Percentiles rank a stretch among this genome's conserved stretches.
phyloP scores from a whole-genome alignment of 768 basidiomycete species.

The Boletus subparvulus region DNA sequence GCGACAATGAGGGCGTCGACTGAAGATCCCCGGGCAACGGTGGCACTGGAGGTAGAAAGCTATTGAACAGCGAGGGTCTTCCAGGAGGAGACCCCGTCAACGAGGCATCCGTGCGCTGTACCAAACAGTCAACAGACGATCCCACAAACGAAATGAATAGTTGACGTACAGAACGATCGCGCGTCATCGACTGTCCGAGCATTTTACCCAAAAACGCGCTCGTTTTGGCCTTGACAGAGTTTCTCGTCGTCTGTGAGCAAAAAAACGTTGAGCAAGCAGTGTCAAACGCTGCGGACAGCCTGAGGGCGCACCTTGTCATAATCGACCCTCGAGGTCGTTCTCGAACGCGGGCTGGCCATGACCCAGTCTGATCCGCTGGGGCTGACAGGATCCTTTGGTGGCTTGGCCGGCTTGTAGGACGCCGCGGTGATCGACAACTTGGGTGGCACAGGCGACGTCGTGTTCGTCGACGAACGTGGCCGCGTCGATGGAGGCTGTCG shows the following conservation, averaged over 20 bases:
- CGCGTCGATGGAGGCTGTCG: conserved; percentile 33
- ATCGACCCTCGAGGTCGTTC: conserved; percentile 43
- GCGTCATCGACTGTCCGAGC: conserved; percentile 61
- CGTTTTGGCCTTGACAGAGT: conserved; percentile 75
- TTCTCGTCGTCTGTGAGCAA: conserved; percentile 39
- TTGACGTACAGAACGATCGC: conserved; percentile 65
- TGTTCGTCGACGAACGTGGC: conserved; percentile 44
- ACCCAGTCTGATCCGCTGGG: conserved; percentile 47
- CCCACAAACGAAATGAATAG: background rate
- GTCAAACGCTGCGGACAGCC: background rate
- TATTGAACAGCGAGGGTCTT: conserved; percentile 35
- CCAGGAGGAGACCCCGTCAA: conserved; percentile 25
- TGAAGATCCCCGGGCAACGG: conserved; percentile 48
- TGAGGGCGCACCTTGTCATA: conserved; percentile 45
- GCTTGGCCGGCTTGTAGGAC: conserved; percentile 23
- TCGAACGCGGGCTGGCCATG: conserved; percentile 44
- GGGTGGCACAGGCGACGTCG: conserved; percentile 32
- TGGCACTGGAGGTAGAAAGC: conserved; percentile 42
- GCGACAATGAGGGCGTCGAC: conserved; percentile 40
- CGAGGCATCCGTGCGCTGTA: conserved; percentile 57
- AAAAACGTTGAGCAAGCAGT: background rate
- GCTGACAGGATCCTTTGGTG: conserved; percentile 32
- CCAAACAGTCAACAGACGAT: conserved; percentile 14
- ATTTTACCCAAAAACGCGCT: conserved; percentile 80
- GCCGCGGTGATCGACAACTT: conserved; percentile 37